These are phyloP conservation scores for Sergeia podlipaevii DNA, from an alignment of 208 protist species.

Conservation along the genomic window DNA sequence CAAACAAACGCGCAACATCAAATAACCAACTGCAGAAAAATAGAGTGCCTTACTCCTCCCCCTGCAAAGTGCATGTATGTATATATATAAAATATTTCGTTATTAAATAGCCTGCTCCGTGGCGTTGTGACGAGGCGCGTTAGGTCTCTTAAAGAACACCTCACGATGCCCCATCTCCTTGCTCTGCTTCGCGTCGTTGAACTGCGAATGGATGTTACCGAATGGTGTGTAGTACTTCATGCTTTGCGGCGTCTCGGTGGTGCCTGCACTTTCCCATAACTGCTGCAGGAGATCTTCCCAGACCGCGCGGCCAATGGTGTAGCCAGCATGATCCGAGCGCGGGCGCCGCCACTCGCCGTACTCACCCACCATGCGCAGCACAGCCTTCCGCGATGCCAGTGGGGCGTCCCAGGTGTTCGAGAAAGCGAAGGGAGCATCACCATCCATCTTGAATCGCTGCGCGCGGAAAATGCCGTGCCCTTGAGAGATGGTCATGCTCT, in stretches of 20 bases:
- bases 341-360: constrained; percentile 90
- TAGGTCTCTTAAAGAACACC: constrained; percentile 83
- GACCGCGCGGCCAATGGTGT: constrained; percentile 77
- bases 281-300: constrained; percentile 89
- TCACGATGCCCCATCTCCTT: constrained; percentile 87
- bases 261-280: constrained; percentile 78
- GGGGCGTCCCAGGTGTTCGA: constrained; percentile 88
- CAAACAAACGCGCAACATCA: too few species aligned
- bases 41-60: background rate
- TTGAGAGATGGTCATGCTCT: constrained; percentile 88
- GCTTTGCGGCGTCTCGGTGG: constrained; percentile 82
- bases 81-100: constrained; percentile 10
- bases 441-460: constrained; percentile 90
- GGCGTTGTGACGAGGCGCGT: constrained; percentile 81
- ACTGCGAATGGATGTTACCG: constrained; percentile 69
- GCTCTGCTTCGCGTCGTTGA: constrained; percentile 81
- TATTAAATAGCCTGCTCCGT: constrained; percentile 58
- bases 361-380: constrained; percentile 89
- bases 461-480: constrained; percentile 86
- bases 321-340: constrained; percentile 66
- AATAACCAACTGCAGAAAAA: too few species aligned
- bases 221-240: constrained; percentile 94
- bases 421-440: constrained; percentile 83
- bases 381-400: constrained; percentile 74
- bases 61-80: constrained; percentile 1